Conservation (phyloP, 225 moss, liverwort and hornwort genomes). For the Sphagnum contortum region DNA sequence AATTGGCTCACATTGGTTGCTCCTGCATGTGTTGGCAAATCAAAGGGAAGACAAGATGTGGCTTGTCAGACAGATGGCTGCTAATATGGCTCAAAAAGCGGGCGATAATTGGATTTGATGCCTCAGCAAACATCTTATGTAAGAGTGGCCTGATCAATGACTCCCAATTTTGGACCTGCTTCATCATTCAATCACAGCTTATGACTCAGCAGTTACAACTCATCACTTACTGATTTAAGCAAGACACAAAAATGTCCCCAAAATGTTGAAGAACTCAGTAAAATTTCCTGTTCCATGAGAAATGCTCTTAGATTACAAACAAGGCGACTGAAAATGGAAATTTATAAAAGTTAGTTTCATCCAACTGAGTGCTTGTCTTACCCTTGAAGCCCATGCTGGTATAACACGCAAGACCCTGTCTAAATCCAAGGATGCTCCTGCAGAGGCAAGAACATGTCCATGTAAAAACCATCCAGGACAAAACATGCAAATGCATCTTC, state of each 20-base stretch:
- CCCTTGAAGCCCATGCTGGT: slow-evolving; percentile 76
- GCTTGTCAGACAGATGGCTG: slow-evolving; percentile 40
- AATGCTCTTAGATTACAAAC: too few relatives aligned
- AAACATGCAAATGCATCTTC: too few relatives aligned
- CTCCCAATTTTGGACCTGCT: slow-evolving; percentile 71
- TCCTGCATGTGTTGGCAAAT: slow-evolving; percentile 48
- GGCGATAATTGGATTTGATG: slow-evolving; percentile 84
- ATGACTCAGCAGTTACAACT: too few relatives aligned
- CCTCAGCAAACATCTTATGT: slow-evolving; percentile 79
- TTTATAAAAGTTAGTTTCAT: too few relatives aligned
- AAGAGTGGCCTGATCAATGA: slow-evolving; percentile 39
- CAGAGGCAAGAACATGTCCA: too few relatives aligned
- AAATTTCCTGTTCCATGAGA: too few relatives aligned
- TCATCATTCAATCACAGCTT: slow-evolving; percentile 7
- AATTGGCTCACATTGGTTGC: slow-evolving; percentile 49
- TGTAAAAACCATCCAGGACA: too few relatives aligned
- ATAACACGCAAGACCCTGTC: slow-evolving; percentile 71
- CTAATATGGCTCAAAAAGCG: slow-evolving; percentile 88
- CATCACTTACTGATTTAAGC: too few relatives aligned
- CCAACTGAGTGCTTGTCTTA: slow-evolving; percentile 8
- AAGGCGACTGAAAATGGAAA: too few relatives aligned
- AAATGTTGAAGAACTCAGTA: too few relatives aligned
- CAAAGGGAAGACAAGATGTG: slow-evolving; percentile 46
- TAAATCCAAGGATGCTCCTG: slow-evolving; percentile 51
- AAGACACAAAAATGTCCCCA: too few relatives aligned